Percentiles rank a stretch among this genome's conserved stretches.
phyloP scores from a whole-genome alignment of 306 rosid genomes.

The Lathyrus sativus region DNA sequence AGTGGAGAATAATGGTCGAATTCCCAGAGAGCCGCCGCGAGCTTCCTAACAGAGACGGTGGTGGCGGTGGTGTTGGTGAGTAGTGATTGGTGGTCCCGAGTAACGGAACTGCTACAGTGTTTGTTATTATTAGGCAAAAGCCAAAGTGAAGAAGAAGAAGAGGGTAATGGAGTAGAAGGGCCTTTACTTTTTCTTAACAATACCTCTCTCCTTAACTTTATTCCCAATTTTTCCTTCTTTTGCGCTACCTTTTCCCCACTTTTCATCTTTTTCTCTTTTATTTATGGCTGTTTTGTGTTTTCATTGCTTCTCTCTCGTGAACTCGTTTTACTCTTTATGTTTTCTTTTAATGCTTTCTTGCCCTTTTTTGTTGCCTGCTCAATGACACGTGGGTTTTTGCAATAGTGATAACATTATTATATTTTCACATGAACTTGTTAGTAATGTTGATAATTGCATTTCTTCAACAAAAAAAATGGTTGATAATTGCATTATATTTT shows the following conservation, averaged over 20 bases:
- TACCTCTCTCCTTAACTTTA: constrained; percentile 68
- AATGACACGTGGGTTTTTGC: constrained; percentile 5
- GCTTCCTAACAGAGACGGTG: constrained; percentile 63
- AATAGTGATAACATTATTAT: no score
- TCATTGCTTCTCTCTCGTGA: constrained; percentile 27
- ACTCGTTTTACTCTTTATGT: background rate
- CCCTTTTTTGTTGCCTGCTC: constrained; percentile 14
- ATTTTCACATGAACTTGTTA: no score
- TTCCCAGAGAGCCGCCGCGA: constrained; percentile 91
- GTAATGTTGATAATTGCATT: no score
- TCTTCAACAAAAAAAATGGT: no score
- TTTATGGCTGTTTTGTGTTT: constrained; percentile 26
- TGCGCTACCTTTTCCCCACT: constrained; percentile 55
- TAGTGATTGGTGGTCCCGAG: constrained; percentile 25
- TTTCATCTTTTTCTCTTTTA: constrained; percentile 48
- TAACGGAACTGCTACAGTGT: constrained; percentile 11
- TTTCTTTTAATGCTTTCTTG: background rate
- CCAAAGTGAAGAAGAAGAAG: constrained; percentile 50
- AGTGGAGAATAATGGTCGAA: constrained; percentile 52
- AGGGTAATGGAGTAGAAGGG: constrained; percentile 70
- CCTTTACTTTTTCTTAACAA: constrained; percentile 64
- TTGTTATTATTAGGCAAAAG: background rate
- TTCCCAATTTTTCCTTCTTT: constrained; percentile 80
- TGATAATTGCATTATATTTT: no score
- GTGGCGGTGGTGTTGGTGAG: background rate